Evolutionary conservation across 306 rosid genomes (phyloP), one percentile per base, ranked within the genome.

Genomic region (Ziziphus jujuba): DNA sequence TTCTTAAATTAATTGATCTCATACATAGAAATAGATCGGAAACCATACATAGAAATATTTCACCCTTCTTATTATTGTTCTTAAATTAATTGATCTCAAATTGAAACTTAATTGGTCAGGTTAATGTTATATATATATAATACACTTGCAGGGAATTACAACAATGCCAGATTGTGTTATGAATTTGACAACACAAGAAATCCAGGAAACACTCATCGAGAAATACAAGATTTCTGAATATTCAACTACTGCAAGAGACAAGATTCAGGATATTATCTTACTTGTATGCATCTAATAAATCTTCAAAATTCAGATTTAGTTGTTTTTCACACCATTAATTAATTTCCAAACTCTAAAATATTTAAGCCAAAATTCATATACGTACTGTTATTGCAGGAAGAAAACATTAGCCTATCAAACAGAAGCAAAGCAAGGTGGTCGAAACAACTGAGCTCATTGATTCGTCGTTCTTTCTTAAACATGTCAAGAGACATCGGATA

Each of bases 401-500:
- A 60, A 44, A 21, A 25, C 20, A 23, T 51, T 19, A 22, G 4
- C 8, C 19, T 51, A 40, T 51, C 63, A 28, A 67, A 66, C 43
- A 40, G 3, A 28, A 60, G 31, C 50, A 40, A 22, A 17, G 22
- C 35, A 5, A 52, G 21, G 20, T 60, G 73, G 78, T 19, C 28
- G 63, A 66, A 31, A 63, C 64, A 74, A 65, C 40, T 74, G 0
- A 15, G 22, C 48, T 59, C 78, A 6, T 38, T 74, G 49, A 52
- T 28, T 0, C 9, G 52, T 20, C 78, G 78, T 36, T 59, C 72
- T 49, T 74, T 52, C 20, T 25, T 74, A 13, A 59, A 67, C 63
- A 74, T 74, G 73, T 50, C 40, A 59, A 74, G 78, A 43, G 78
- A 74, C 51, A 13, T 74, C 9, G 73, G 68, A 43, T 67, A 74